Percentiles rank a stretch among this genome's conserved stretches.
Evolutionary conservation across 2,329 filamentous ascomycete genomes (phyloP).

Genomic region (Aureobasidium zeae): DNA sequence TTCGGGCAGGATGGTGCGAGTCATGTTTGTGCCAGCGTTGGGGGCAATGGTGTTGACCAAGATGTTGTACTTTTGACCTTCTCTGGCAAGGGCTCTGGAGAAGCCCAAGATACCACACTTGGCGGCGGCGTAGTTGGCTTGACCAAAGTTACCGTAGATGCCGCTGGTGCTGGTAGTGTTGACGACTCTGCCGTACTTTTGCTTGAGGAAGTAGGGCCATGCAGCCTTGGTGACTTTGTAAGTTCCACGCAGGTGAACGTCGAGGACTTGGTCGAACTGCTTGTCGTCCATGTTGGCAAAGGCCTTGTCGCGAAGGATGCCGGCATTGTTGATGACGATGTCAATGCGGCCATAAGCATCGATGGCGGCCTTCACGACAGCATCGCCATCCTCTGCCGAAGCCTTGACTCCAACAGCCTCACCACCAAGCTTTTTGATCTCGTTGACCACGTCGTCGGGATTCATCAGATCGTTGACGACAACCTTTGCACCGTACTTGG

Average conservation of each 20-base stretch:
- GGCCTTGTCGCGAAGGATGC: constrained; percentile 94
- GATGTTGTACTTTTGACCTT: constrained; percentile 96
- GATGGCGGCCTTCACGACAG: constrained; percentile 84
- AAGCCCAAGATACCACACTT: constrained; percentile 78
- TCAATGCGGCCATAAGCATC: constrained; percentile 90
- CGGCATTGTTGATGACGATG: constrained; percentile 94
- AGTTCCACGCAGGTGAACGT: constrained; percentile 86
- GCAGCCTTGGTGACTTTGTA: constrained; percentile 97
- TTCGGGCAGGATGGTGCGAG: constrained; percentile 84
- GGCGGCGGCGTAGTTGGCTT: constrained; percentile 85
- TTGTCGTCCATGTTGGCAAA: constrained; percentile 96
- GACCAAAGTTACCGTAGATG: constrained; percentile 98
- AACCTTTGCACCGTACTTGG: constrained; percentile 71
- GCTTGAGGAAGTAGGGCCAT: constrained; percentile 95
- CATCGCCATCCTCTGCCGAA: constrained; percentile 84
- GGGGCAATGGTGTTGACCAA: constrained; percentile 96
- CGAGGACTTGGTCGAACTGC: constrained; percentile 84
- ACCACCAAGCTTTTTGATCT: constrained; percentile 83
- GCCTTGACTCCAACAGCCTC: constrained; percentile 89
- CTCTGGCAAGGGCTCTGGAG: constrained; percentile 82
- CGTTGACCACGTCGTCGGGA: constrained; percentile 80
- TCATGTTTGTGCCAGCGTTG: constrained; percentile 95
- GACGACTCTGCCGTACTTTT: constrained; percentile 94
- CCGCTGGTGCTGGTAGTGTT: constrained; percentile 96
- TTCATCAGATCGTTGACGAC: constrained; percentile 95